Evolutionary conservation across 75 land plant genomes (phyloP), one percentile per base, ranked within the genome.

Genomic region (Chamaecyparis obtusa): DNA sequence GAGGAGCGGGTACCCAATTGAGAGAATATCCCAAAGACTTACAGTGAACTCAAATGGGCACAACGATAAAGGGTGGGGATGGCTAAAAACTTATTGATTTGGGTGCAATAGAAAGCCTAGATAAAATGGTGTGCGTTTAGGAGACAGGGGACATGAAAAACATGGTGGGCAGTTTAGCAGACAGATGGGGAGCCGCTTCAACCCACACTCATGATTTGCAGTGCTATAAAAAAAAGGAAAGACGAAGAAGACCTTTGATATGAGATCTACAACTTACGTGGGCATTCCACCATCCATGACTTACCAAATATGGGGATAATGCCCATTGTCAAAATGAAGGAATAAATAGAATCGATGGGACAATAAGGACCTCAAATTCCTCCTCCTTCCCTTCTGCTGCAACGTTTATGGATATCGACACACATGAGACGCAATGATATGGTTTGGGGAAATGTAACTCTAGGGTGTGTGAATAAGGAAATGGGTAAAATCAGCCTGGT

Each of bases 121-220:
- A 74, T 74, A 74, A 33, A 9, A 13, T 74, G 69, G 69, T 64
- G 69, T n/a, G 69, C 9, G 36, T 33, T 74, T 33, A 74, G 76
- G 76, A 32, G 76, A 74, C 76, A 74, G 76, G 76, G 37, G 16
- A 74, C 76, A 74, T 74, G 76, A 74, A 30, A 74, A 32, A 74
- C 76, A 74, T 74, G 76, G 76, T 74, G 76, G 76, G 76, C 76
- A 74, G 76, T 74, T 74, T 13, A 33, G 76, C 76, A 74, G 76
- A 74, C 76, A 74, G 76, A 74, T 15, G 76, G 76, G 36, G 36
- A 74, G 36, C 76, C 36, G 5, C 76, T 74, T 74, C 76, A 74
- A 74, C 76, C 33, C 76, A 30, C 36, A 24, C 69, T 64, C 69
- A 64, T 64, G 69, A 64, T 64, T 64, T 64, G 69, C 69, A 64